Percentiles rank a stretch among this genome's conserved stretches.
These are phyloP conservation scores for Amniculicola lignicola DNA, from an alignment of 495 filamentous ascomycete genomes.

Conservation along the genomic window DNA sequence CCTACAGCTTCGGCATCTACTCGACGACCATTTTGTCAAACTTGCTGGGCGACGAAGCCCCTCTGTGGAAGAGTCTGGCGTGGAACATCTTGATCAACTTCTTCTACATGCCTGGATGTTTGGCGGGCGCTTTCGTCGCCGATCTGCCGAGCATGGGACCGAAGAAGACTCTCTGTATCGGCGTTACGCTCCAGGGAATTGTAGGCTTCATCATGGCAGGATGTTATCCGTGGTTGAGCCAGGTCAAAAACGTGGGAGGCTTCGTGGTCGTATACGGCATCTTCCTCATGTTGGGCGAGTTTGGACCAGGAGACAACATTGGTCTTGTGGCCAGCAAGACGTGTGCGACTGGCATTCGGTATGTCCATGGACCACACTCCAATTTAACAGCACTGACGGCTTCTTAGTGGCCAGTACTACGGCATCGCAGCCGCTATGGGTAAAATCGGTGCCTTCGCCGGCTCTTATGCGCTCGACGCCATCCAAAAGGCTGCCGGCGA, in stretches of 20 bases:
- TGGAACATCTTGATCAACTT: conserved; percentile 83
- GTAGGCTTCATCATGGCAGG: conserved; percentile 86
- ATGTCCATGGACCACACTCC: background rate
- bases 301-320: conserved; percentile 90
- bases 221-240: conserved; percentile 61
- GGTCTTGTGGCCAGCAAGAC: conserved; percentile 84
- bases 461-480: conserved; percentile 74
- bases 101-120: conserved; percentile 82
- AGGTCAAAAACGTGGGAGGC: conserved; percentile 61
- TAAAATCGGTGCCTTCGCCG: conserved; percentile 90
- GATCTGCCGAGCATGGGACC: conserved; percentile 68
- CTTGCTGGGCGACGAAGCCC: conserved; percentile 55
- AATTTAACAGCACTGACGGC: background rate
- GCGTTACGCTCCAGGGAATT: conserved; percentile 66
- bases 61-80: conserved; percentile 72
- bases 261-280: conserved; percentile 79
- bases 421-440: conserved; percentile 80
- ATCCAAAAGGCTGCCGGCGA: conserved; percentile 62
- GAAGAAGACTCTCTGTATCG: conserved; percentile 62
- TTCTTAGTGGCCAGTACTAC: conserved; percentile 76
- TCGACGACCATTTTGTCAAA: conserved; percentile 65
- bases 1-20: conserved; percentile 79
- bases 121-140: conserved; percentile 67
- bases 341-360: conserved; percentile 74
- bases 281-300: conserved; percentile 78